phyloP scores from a whole-genome alignment of 345 rosid species.

The Moricandia arvensis region DNA sequence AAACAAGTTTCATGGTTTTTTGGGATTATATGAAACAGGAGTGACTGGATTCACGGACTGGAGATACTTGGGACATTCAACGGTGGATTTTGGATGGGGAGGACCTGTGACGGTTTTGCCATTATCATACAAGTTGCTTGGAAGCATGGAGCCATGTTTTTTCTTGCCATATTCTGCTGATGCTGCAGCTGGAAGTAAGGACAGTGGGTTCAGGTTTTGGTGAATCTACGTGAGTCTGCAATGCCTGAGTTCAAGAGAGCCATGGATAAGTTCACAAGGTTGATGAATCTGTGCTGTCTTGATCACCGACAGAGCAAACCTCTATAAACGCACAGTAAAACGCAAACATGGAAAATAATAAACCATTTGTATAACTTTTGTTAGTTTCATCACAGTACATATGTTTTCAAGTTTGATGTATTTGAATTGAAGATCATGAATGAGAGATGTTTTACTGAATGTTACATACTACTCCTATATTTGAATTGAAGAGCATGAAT shows the following conservation, averaged over 20 bases:
- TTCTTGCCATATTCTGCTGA: slow-evolving; percentile 70
- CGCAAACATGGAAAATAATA: slow-evolving; percentile 6
- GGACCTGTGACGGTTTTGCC: slow-evolving; percentile 76
- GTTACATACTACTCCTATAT: neutral
- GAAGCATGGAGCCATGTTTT: slow-evolving; percentile 79
- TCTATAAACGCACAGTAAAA: too few species aligned
- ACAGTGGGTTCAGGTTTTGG: slow-evolving; percentile 68
- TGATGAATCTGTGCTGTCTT: slow-evolving; percentile 45
- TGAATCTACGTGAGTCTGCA: slow-evolving; percentile 54
- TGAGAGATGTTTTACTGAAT: neutral
- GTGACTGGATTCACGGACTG: slow-evolving; percentile 94
- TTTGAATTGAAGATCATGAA: slow-evolving; percentile 8
- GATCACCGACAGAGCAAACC: too few species aligned
- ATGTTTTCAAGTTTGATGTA: slow-evolving; percentile 15
- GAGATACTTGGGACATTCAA: slow-evolving; percentile 81
- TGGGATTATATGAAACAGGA: slow-evolving; percentile 19
- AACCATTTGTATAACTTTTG: slow-evolving; percentile 21
- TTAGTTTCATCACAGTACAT: slow-evolving; percentile 17
- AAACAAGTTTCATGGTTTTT: neutral
- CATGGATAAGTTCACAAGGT: slow-evolving; percentile 56
- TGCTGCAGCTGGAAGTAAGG: slow-evolving; percentile 36
- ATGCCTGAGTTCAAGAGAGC: slow-evolving; percentile 55
- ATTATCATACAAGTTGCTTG: slow-evolving; percentile 56
- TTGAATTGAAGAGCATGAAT: slow-evolving; percentile 14
- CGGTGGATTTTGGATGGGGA: slow-evolving; percentile 90